Conservation (phyloP, 805 yeast species). For the Suhomyces sp. region DNA sequence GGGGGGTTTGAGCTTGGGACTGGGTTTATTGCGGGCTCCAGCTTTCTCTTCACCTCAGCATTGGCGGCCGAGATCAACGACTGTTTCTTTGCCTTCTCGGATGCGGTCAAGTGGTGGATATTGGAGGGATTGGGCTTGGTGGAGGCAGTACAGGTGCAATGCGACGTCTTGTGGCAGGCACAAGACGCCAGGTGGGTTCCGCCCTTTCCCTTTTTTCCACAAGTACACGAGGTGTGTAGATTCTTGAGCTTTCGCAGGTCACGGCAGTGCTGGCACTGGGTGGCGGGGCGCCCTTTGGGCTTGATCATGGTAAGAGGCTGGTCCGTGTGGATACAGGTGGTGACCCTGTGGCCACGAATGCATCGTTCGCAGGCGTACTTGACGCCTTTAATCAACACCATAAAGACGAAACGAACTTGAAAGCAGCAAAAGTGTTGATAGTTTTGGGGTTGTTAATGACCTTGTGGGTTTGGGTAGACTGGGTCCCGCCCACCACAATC, state of each 20-base stretch:
- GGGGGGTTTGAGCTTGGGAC: too few species aligned
- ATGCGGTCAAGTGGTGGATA: conserved; percentile 12
- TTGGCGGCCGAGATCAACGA: conserved; percentile 13
- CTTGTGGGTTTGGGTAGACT: not conserved
- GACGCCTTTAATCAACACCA: conserved; percentile 90
- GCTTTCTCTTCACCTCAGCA: conserved; percentile 9
- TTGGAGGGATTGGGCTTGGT: conserved; percentile 2
- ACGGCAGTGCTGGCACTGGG: conserved; percentile 86
- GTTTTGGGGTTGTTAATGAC: too few species aligned
- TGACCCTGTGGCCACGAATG: conserved; percentile 93
- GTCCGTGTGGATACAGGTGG: conserved; percentile 89
- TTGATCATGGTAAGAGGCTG: conserved; percentile 89
- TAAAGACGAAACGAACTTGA: conserved; percentile 21
- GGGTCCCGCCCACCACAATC: conserved; percentile 3
- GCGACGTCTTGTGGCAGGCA: conserved; percentile 36
- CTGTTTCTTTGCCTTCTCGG: conserved; percentile 16
- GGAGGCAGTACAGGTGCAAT: conserved; percentile 38
- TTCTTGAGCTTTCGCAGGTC: conserved; percentile 66
- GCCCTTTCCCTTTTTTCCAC: conserved; percentile 53
- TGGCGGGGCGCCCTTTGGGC: conserved; percentile 94
- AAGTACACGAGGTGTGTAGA: conserved; percentile 66
- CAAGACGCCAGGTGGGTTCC: conserved; percentile 37
- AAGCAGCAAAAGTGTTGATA: too few species aligned
- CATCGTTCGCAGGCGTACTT: conserved; percentile 97
- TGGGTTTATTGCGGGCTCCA: not conserved